Conservation (phyloP, 306 rosid species). For the Castanea mollissima region DNA sequence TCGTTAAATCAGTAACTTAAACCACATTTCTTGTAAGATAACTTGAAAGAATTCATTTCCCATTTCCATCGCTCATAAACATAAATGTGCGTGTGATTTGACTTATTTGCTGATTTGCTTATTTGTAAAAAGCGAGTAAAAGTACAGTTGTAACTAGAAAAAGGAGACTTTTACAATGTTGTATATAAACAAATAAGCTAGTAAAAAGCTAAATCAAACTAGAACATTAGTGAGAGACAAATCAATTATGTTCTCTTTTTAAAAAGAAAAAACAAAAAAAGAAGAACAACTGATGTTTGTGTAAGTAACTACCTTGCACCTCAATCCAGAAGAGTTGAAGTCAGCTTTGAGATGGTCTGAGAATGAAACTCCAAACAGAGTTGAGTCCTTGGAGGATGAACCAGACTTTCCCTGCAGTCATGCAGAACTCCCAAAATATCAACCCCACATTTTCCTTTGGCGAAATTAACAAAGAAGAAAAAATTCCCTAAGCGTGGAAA, state of each 20-base stretch:
- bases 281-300: background rate
- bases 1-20: background rate
- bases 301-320: slow-evolving; percentile 60
- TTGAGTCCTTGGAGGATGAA: slow-evolving; percentile 66
- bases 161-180: too few relatives aligned
- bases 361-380: slow-evolving; percentile 71
- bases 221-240: background rate
- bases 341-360: slow-evolving; percentile 70
- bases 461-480: background rate
- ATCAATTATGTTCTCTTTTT: background rate
- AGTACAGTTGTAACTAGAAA: too few relatives aligned
- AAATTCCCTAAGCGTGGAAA: background rate
- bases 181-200: too few relatives aligned
- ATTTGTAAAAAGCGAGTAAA: too few relatives aligned
- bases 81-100: background rate
- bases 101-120: background rate
- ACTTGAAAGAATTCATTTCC: background rate
- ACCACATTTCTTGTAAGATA: background rate
- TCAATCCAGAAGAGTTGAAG: slow-evolving; percentile 63
- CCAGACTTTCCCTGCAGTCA: slow-evolving; percentile 62
- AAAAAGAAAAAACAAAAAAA: background rate
- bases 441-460: background rate
- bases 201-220: too few relatives aligned
- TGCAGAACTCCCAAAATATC: slow-evolving; percentile 13
- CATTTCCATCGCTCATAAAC: background rate